Conservation (phyloP, 164 flowering plant genomes). For the Sextonia rubra region DNA sequence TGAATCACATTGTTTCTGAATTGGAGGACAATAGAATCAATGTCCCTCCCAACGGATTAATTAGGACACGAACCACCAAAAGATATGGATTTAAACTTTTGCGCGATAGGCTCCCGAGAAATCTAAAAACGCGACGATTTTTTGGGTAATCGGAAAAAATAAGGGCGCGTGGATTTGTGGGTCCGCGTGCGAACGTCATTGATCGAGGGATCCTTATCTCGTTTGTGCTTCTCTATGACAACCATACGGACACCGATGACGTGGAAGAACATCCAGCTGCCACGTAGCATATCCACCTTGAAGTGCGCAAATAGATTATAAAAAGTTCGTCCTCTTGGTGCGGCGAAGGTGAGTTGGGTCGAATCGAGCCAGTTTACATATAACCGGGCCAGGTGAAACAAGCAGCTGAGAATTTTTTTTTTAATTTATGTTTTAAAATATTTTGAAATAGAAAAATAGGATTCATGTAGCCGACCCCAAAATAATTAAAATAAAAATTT, state of each 20-base stretch:
- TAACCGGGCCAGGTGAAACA: background rate
- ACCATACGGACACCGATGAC: background rate
- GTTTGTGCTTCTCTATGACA: conserved; percentile 14
- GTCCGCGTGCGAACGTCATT: conserved; percentile 15
- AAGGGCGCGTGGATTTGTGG: background rate
- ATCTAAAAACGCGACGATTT: background rate
- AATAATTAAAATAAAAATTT: no score
- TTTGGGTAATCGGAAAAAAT: background rate
- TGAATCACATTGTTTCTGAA: no score
- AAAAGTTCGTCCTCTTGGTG: background rate
- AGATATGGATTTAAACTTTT: no score
- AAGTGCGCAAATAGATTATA: background rate
- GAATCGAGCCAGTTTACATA: background rate
- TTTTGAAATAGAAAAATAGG: no score
- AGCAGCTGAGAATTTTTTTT: no score
- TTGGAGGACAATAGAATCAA: no score
- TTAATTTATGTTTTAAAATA: no score
- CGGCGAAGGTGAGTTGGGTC: background rate
- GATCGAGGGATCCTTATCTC: conserved; percentile 24
- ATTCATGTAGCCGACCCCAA: no score
- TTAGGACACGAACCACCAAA: no score
- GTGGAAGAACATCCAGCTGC: background rate
- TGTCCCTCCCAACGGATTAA: no score
- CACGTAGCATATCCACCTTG: background rate
- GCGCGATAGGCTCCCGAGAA: background rate